Evolutionary conservation across 768 basidiomycete genomes (phyloP).

Genomic region (Amanita jacksonii): DNA sequence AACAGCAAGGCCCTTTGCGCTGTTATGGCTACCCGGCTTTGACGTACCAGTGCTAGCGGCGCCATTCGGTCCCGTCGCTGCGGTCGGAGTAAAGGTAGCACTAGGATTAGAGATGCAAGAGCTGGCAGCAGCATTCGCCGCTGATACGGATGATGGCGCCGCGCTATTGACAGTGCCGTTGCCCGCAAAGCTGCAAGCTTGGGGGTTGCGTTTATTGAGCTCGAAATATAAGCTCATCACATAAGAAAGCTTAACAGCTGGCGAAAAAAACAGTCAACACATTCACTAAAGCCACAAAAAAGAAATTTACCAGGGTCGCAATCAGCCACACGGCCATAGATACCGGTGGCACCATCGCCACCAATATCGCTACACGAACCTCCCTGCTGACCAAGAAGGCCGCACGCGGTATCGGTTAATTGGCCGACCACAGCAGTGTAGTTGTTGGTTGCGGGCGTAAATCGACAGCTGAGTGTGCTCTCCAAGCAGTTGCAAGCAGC

Average conservation of each 20-base stretch:
- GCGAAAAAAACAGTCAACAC: slow-evolving; percentile 7
- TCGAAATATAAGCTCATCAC: slow-evolving; percentile 77
- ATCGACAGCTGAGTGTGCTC: slow-evolving; percentile 59
- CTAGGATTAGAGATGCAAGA: slow-evolving; percentile 60
- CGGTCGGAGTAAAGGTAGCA: slow-evolving; percentile 42
- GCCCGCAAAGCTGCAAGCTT: slow-evolving; percentile 72
- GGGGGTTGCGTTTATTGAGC: slow-evolving; percentile 40
- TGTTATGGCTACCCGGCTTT: slow-evolving; percentile 13
- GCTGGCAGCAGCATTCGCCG: slow-evolving; percentile 45
- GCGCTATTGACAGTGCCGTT: slow-evolving; percentile 69
- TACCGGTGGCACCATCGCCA: slow-evolving; percentile 62
- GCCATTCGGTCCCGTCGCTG: slow-evolving; percentile 15
- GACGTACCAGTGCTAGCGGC: slow-evolving; percentile 14
- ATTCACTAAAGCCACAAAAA: neutral
- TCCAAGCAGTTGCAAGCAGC: slow-evolving; percentile 72
- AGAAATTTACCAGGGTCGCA: slow-evolving; percentile 67
- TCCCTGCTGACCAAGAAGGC: slow-evolving; percentile 54
- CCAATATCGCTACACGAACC: slow-evolving; percentile 61
- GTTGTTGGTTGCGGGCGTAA: slow-evolving; percentile 55
- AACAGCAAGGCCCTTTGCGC: slow-evolving; percentile 14
- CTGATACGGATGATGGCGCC: slow-evolving; percentile 38
- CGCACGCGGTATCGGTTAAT: slow-evolving; percentile 64
- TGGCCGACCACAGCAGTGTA: slow-evolving; percentile 49
- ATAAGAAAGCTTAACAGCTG: slow-evolving; percentile 74
- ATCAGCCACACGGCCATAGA: slow-evolving; percentile 65